Base-by-base conservation (phyloP, 1,284 basidiomycete genomes). In the Melanopsichium pennsylvanicum region DNA sequence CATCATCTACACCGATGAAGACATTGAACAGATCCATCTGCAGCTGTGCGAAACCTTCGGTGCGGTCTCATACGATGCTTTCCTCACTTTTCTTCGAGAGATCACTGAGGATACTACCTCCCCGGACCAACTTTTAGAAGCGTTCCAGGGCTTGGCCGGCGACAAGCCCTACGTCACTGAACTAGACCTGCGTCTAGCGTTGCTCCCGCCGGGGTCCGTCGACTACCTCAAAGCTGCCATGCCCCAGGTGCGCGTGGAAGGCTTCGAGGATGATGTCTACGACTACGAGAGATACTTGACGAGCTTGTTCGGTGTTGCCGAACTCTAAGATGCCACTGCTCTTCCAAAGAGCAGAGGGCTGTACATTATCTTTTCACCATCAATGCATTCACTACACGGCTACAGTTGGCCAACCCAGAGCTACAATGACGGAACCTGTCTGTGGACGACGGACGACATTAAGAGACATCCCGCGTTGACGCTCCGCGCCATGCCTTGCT, bases 111-210 rank as follows among this genome's bases (percentile, higher is more conserved):
- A 97, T 79, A 92, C 95, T 50, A 94, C 92, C 1, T 91, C 92
- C 1, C 87, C 90, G 0, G 92, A 94, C 50, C 95, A 97, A 79
- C 85, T 98, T 59, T 87, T 91, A 18, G 92, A 94, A 70, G 89
- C 94, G 2, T 98, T 98, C 87, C 88, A 91, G 39, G 92, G 91
- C 8, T 89, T 97, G 37, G 92, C 93, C 2, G 87, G 85, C 12
- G 90, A 94, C 78, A 97, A 97, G 92, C 89, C 90, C 5, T 94
- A 90, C 71, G 89, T 97, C 15, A 97, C 94, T 3, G 94, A 97
- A 81, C 84, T 96, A 32, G 95, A 98, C 81, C 86, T 98, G 77
- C 87, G 89, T 52, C 84, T 93, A 54, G 92, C 93, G n/a, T 86
- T 90, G 54, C 84, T 98, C 10, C 90, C 94, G 1, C 84, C 85